Evolutionary conservation across 495 filamentous ascomycete species (phyloP).

Genomic region (Aspergillus funiculosus): DNA sequence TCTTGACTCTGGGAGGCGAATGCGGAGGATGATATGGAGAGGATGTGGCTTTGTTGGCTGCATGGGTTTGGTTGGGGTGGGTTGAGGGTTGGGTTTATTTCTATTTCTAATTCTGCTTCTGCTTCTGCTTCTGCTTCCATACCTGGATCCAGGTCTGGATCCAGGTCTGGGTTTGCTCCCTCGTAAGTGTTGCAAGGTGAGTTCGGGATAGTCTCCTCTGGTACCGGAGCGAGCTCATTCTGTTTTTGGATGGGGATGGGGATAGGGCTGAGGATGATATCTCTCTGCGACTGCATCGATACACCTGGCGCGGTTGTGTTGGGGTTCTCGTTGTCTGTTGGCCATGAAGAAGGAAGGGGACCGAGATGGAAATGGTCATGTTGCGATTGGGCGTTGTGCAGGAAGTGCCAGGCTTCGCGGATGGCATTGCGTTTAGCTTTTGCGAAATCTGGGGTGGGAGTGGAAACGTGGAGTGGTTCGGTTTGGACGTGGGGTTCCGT

Average conservation of each 20-base stretch:
- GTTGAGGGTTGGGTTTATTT: neutral
- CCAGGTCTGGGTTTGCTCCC: too few relatives aligned
- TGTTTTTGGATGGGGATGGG: too few relatives aligned
- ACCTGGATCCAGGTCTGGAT: neutral
- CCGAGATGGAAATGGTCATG: constrained; percentile 20
- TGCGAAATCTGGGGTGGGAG: constrained; percentile 2
- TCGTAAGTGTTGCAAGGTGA: too few relatives aligned
- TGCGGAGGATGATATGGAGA: constrained; percentile 14
- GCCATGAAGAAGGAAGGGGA: constrained; percentile 30
- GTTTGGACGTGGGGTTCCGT: neutral
- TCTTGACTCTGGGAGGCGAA: constrained; percentile 18
- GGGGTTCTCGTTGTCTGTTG: constrained; percentile 16
- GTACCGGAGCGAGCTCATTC: too few relatives aligned
- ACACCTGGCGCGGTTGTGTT: neutral
- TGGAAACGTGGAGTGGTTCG: neutral
- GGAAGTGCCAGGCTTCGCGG: constrained; percentile 25
- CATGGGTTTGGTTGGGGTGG: neutral
- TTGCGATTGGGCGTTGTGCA: constrained; percentile 19
- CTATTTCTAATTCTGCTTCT: neutral
- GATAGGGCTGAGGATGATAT: too few relatives aligned
- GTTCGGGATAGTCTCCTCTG: too few relatives aligned
- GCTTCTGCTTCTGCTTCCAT: neutral
- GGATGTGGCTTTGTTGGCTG: constrained; percentile 7
- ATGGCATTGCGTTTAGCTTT: constrained; percentile 24
- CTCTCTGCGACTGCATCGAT: neutral